Evolutionary conservation across 1,139 yeast species (phyloP), one percentile per base, ranked within the genome.

Genomic region (Suhomyces ambrosiae): DNA sequence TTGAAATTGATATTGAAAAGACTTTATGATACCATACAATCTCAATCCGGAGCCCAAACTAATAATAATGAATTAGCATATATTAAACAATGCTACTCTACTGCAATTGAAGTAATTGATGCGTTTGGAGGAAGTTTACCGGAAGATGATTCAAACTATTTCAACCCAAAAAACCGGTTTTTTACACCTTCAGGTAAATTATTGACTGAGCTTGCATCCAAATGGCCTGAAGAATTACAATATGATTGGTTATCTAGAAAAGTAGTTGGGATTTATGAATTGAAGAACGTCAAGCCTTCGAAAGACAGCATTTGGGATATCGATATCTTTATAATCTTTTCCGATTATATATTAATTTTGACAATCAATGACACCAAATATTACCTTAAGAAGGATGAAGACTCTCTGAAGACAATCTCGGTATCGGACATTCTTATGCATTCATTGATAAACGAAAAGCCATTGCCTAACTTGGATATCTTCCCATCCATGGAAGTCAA

Each of bases 161-260:
- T 23, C 10, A 32, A 32, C 11, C 30, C 41, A 2, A 47, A 45
- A 17, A 74, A 79, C 29, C 71, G 96, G 44, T 80, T 88, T 0
- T 87, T 89, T 55, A 89, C 97, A 0, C 96, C 97, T 1, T 83
- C 96, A 0, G 97, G 97, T 0, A 88, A 87, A 56, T 74, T 90
- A 2, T 64, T 90, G 30, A 83, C 95, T 0, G 96, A 88, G 52
- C 60, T 89, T 17, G 95, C 96, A 5, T 71, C 78, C 7, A 80
- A 80, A 15, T 90, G 97, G 97, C 97, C 97, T 0, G 65, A 79
- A 0, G 90, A 85, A 50, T 68, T 90, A 18, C 95, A 87, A 49
- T 83, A 82, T 53, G 96, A 95, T 17, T 89, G 97, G 97, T 60
- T 88, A 16, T 74, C 83, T 21, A 72, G 97, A 41, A 76, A 94